A percentile compares a stretch with the other conserved stretches of the same genome.
phyloP scores from a whole-genome alignment of 495 filamentous ascomycete genomes.

The Cercophora sp. region DNA sequence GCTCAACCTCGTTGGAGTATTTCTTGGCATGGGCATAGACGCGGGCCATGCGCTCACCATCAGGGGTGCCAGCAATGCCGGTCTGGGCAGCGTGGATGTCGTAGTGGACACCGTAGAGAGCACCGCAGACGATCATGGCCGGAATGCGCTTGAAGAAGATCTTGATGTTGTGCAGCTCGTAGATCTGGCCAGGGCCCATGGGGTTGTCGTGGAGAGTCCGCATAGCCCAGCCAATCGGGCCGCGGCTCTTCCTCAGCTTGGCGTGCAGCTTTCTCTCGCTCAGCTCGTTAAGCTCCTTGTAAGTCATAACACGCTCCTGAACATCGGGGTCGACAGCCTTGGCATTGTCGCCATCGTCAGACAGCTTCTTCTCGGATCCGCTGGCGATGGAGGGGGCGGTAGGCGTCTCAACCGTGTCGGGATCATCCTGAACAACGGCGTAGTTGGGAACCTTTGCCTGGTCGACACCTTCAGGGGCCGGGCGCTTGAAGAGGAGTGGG shows the following conservation, averaged over 20 bases:
- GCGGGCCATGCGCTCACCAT: conserved; percentile 57
- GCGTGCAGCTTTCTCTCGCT: conserved; percentile 48
- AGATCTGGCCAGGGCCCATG: conserved; percentile 61
- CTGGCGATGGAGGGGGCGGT: conserved; percentile 20
- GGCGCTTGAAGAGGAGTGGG: conserved; percentile 52
- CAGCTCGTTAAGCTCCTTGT: conserved; percentile 53
- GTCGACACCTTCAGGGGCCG: conserved; percentile 37
- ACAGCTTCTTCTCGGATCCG: conserved; percentile 19
- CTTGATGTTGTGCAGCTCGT: conserved; percentile 63
- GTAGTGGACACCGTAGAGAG: conserved; percentile 66
- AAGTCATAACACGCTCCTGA: conserved; percentile 36
- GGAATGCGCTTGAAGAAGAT: conserved; percentile 56
- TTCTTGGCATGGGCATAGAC: conserved; percentile 59
- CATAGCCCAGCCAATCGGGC: conserved; percentile 70
- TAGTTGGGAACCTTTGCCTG: conserved; percentile 38
- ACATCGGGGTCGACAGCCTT: conserved; percentile 41
- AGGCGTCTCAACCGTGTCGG: conserved; percentile 29
- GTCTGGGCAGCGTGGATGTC: conserved; percentile 68
- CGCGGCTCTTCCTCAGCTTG: conserved; percentile 51
- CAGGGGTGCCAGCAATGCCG: conserved; percentile 60
- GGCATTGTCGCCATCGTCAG: conserved; percentile 30
- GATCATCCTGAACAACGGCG: conserved; percentile 55
- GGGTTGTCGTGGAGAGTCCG: conserved; percentile 64
- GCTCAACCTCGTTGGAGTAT: conserved; percentile 73
- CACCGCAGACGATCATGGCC: conserved; percentile 50